These are phyloP conservation scores for Fusarium nelsonii DNA, from an alignment of 2,329 filamentous ascomycete species.

Conservation along the genomic window DNA sequence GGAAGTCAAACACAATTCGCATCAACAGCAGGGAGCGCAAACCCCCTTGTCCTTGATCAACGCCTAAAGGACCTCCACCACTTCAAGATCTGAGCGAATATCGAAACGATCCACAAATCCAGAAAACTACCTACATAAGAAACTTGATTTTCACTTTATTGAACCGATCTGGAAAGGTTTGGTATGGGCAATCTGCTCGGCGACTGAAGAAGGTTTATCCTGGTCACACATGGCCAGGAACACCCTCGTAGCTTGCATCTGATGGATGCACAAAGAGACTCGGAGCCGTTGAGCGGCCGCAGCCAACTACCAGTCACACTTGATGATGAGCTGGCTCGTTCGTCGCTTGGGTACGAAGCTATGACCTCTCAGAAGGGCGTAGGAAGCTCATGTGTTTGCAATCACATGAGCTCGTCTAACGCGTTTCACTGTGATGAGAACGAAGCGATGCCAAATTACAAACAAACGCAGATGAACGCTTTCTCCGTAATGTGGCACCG, in stretches of 20 bases:
- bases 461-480: conserved; percentile 6
- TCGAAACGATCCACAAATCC: conserved; percentile 21
- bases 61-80: conserved; percentile 13
- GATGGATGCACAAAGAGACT: conserved; percentile 11
- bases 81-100: conserved; percentile 19
- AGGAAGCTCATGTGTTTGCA: conserved; percentile 34
- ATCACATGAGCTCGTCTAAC: conserved; percentile 8
- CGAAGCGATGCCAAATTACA: background rate
- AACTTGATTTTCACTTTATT: conserved; percentile 39
- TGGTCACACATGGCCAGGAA: conserved; percentile 27
- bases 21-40: background rate
- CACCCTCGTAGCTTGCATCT: conserved; percentile 30
- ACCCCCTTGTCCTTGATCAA: conserved; percentile 9
- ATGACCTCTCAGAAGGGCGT: conserved; percentile 4
- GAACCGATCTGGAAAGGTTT: conserved; percentile 29
- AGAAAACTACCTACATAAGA: conserved; percentile 25
- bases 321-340: conserved; percentile 41
- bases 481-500: conserved; percentile 12
- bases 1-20: background rate
- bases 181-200: conserved; percentile 37
- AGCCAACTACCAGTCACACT: conserved; percentile 19
- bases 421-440: conserved; percentile 1
- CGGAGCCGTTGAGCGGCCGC: conserved; percentile 4
- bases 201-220: conserved; percentile 35
- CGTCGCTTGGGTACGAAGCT: conserved; percentile 1